phyloP scores from a whole-genome alignment of 805 yeast species.

The Wickerhamiella alocasiicola region DNA sequence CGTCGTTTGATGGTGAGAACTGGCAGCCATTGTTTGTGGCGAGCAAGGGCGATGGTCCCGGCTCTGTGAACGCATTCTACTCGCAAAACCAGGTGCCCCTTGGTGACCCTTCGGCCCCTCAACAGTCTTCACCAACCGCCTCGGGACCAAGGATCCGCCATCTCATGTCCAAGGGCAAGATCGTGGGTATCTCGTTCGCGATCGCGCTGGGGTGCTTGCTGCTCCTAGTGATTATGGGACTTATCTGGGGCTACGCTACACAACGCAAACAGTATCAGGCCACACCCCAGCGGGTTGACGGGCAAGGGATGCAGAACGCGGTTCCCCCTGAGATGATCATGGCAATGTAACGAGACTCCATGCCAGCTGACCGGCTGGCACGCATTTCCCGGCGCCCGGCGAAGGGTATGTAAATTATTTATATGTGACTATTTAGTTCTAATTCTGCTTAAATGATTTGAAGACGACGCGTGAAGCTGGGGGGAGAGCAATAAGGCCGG shows the following conservation, averaged over 20 bases:
- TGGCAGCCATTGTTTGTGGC: conserved; percentile 53
- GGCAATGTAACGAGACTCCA: conserved; percentile 6
- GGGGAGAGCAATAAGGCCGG: too few species aligned
- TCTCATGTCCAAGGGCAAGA: conserved; percentile 42
- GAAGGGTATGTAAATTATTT: too few species aligned
- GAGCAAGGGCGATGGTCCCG: conserved; percentile 18
- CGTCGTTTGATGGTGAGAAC: conserved; percentile 46
- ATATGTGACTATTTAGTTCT: too few species aligned
- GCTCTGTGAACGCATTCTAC: conserved; percentile 24
- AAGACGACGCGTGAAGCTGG: too few species aligned
- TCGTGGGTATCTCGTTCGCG: conserved; percentile 58
- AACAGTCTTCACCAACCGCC: neutral
- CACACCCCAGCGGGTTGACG: conserved; percentile 44
- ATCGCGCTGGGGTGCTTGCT: conserved; percentile 44
- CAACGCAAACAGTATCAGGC: conserved; percentile 34
- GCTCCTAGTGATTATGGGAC: conserved; percentile 32
- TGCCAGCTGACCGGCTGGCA: too few species aligned
- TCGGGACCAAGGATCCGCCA: conserved; percentile 9
- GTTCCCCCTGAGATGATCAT: conserved; percentile 46
- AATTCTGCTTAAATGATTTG: too few species aligned
- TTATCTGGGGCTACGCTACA: conserved; percentile 31
- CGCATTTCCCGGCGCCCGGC: too few species aligned
- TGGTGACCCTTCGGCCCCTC: neutral
- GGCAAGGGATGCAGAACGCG: conserved; percentile 46
- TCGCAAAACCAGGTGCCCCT: conserved; percentile 22